Conservation (phyloP, 2,329 filamentous ascomycete species). For the Fusarium floridanum region DNA sequence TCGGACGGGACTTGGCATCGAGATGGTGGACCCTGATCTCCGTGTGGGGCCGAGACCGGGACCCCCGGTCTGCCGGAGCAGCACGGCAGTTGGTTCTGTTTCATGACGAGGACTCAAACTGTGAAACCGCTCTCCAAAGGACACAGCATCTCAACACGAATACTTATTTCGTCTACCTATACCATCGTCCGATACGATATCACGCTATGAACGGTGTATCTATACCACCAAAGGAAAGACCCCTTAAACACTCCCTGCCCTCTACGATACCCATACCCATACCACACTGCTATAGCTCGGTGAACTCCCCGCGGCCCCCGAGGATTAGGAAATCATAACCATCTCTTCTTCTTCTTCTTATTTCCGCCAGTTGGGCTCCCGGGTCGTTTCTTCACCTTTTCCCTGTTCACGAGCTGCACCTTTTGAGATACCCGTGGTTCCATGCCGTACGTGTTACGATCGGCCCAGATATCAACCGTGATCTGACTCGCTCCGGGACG, state of each 20-base stretch:
- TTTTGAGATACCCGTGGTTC: slow-evolving; percentile 17
- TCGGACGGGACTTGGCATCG: background rate
- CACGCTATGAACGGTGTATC: background rate
- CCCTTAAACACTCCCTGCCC: background rate
- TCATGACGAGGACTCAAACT: background rate
- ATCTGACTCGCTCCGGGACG: slow-evolving; percentile 31
- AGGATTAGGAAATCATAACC: background rate
- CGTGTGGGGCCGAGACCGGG: background rate
- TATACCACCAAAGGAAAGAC: background rate
- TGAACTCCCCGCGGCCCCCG: background rate
- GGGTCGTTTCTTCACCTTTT: background rate
- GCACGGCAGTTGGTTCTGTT: background rate
- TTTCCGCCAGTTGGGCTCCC: background rate
- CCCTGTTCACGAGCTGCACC: background rate
- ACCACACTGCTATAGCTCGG: background rate
- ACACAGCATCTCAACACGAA: background rate
- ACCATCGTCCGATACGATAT: background rate
- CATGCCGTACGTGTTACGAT: slow-evolving; percentile 14
- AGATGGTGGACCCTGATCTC: background rate
- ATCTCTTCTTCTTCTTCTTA: background rate
- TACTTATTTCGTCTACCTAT: background rate
- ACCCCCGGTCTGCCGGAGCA: background rate
- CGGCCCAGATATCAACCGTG: slow-evolving; percentile 19
- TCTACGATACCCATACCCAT: background rate
- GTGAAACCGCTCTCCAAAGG: background rate